Conservation (phyloP, 2,329 filamentous ascomycete species). For the Clonostachys rhizophaga region DNA sequence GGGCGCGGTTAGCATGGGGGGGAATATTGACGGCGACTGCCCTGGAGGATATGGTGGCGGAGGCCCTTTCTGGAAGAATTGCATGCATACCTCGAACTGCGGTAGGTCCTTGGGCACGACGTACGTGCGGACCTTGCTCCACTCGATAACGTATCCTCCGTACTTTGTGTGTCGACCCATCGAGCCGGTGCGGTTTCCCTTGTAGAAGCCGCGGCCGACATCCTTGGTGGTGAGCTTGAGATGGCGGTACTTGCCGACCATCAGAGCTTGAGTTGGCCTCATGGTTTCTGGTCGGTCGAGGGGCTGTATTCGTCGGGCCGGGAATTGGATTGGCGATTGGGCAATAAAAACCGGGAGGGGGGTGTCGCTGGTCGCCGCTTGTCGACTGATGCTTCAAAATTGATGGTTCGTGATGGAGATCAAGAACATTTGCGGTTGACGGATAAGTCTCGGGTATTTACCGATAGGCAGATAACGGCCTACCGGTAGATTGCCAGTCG, state of each 20-base stretch:
- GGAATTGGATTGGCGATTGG: not conserved
- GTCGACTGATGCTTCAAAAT: no score
- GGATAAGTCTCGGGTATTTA: no score
- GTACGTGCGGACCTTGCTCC: slow-evolving; percentile 84
- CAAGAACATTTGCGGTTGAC: no score
- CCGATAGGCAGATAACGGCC: no score
- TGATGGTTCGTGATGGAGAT: no score
- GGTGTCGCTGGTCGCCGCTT: no score
- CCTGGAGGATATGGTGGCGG: no score
- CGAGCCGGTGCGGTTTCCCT: slow-evolving; percentile 84
- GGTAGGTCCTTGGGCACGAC: slow-evolving; percentile 68
- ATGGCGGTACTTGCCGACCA: slow-evolving; percentile 65
- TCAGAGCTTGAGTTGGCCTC: slow-evolving; percentile 65
- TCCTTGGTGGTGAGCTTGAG: slow-evolving; percentile 86
- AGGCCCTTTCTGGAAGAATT: not conserved
- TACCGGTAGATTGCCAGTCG: no score
- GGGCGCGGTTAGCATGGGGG: not conserved
- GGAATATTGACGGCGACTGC: not conserved
- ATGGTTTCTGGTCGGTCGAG: slow-evolving; percentile 33
- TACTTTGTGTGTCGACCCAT: slow-evolving; percentile 82
- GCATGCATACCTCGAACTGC: slow-evolving; percentile 62
- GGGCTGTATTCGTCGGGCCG: not conserved
- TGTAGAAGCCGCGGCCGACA: slow-evolving; percentile 92
- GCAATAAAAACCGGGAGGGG: no score
- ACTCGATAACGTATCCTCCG: slow-evolving; percentile 83